A percentile compares a stretch with the other conserved stretches of the same genome.
phyloP scores from a whole-genome alignment of 306 rosid species.

The Pterocarpus santalinus region DNA sequence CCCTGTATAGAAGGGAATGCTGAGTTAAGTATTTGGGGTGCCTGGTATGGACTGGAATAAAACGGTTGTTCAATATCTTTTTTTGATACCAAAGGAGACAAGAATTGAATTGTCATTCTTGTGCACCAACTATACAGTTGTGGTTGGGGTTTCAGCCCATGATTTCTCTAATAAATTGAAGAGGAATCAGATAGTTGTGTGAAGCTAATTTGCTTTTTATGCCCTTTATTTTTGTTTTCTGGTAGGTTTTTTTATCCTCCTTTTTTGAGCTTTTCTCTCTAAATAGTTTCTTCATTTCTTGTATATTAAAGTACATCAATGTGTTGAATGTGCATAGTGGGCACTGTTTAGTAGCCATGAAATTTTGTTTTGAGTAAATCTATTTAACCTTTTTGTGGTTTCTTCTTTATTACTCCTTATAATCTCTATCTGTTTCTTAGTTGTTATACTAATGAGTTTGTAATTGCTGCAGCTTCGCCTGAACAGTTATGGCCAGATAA shows the following conservation, averaged over 20 bases:
- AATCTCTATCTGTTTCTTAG: neutral
- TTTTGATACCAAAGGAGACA: neutral
- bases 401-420: neutral
- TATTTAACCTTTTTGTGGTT: neutral
- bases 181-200: neutral
- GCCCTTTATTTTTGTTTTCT: neutral
- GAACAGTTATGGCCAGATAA: slow-evolving; percentile 77
- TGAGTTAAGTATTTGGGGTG: neutral
- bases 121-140: neutral
- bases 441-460: slow-evolving; percentile 24
- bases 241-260: neutral
- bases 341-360: neutral
- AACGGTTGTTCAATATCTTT: neutral
- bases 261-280: neutral
- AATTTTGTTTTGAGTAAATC: slow-evolving; percentile 11
- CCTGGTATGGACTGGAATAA: neutral
- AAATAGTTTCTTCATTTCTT: neutral
- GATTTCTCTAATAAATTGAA: neutral
- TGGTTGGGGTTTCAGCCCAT: neutral
- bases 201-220: neutral
- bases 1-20: neutral
- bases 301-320: neutral
- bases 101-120: neutral
- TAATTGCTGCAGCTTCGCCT: slow-evolving; percentile 83
- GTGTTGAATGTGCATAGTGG: neutral